Base-by-base conservation (phyloP, 2,329 filamentous ascomycete genomes). In the Stagonosporopsis chrysanthemi region DNA sequence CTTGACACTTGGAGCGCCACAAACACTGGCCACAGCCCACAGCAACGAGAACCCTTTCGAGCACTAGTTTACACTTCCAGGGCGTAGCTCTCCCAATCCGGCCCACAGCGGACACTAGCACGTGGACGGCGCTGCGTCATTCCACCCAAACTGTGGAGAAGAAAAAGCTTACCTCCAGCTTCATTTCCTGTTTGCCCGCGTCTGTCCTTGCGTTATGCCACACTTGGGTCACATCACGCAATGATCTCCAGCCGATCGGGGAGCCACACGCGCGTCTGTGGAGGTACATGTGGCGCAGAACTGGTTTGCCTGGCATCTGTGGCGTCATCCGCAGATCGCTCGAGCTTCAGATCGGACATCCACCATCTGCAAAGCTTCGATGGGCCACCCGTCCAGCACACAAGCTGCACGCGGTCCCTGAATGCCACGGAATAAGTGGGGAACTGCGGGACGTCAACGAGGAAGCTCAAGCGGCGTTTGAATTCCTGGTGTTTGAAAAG, bases 41-140 rank as follows among this genome's bases (percentile, higher is more conserved):
- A 49, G 59, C 64, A 48, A 60, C 60, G 14, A 59, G 31, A 35
- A 46, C 53, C 43, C 43, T 35, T 57, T 52, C 33, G 19, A 57
- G 54, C 12, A 24, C 44, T 52, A 52, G 39, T 44, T 26, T 44
- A 35, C 35, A 57, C 47, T 35, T 41, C 56, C 50, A 52, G 11
- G 48, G 54, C 43, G 36, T 39, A 58, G 63, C 61, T 19, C 44
- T 38, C 45, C 62, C 39, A 41, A 8, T 49, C 59, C 41, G 50
- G 58, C 49, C 42, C 19, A 42, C 60, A 52, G 58, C 52, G 62
- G 61, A 45, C 56, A 24, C 31, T 47, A 60, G 64, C 63, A 64
- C 58, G 58, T 55, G 58, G 57, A 53, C 41, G 40, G 45, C 44
- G 52, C 57, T 70, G 68, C 71, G 69, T 73, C 71, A 73, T 71